Evolutionary conservation across 2,329 filamentous ascomycete genomes (phyloP), one percentile per base, ranked within the genome.

Genomic region (Macrophomina tecta): DNA sequence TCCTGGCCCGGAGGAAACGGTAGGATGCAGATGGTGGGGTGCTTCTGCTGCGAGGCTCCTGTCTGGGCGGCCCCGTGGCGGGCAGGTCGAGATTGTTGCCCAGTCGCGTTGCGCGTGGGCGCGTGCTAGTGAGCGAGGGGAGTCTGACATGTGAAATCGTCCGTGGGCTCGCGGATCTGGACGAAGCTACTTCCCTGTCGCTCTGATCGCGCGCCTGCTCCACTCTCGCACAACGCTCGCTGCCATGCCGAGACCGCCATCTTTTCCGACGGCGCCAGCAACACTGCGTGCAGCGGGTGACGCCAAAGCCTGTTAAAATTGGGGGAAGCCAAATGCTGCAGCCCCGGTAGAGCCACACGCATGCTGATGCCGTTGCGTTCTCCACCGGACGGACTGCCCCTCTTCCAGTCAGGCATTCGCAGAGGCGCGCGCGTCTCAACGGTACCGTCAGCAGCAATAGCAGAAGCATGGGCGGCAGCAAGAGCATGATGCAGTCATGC

Each of bases 81-180:
- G 23, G 18, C 4, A n/a, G 18, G 23, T 23, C 23, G 42, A 62
- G 49, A 45, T 62, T 40, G 58, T 62, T 48, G 58, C 58, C 58
- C 12, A 40, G 38, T 40, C 38, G 42, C 42, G 42, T 14, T 45
- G 6, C 42, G 42, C 42, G 42, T 45, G 42, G 18, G 38, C 56
- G 28, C 28, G 56, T 32, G 55, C 34, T 4, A 14, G 38, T 40
- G 38, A 40, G 34, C 18, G 32, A 4, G 55, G 12, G 58, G 28
- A 3, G 56, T 40, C 42, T 61, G 56, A 49, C 58, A 62, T 62
- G 58, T 62, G 58, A 62, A 62, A 45, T 45, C 40, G 55, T 60
- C 55, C 55, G 55, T 45, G 55, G 3, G 56, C 42, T 38, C 40
- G 56, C 32, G 56, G n/a, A 38, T 62, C 58, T 48, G 23, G 23